Percentiles rank a stretch among this genome's conserved stretches.
These are phyloP conservation scores for Vanrija sp. DNA, from an alignment of 1,284 basidiomycete species.

Conservation along the genomic window DNA sequence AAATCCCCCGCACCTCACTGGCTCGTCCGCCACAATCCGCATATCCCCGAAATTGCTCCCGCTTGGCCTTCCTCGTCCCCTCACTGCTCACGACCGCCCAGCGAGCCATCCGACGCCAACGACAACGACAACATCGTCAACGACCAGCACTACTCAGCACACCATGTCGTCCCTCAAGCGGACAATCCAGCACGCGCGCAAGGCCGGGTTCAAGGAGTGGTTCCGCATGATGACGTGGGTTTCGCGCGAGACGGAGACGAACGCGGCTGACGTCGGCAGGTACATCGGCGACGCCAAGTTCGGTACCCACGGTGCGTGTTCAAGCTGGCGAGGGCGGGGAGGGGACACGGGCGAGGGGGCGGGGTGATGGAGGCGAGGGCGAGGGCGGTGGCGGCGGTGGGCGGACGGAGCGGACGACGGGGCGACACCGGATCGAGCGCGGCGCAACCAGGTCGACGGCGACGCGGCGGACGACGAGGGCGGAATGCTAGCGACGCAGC, in stretches of 20 bases:
- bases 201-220: constrained; percentile 74
- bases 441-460: too few relatives aligned
- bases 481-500: background rate
- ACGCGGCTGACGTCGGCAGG: constrained; percentile 54
- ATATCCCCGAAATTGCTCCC: background rate
- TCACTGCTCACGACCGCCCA: background rate
- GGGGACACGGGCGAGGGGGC: background rate
- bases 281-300: constrained; percentile 89
- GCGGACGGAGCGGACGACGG: background rate
- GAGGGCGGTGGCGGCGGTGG: background rate
- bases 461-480: background rate
- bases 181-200: constrained; percentile 68
- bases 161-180: constrained; percentile 68
- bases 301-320: constrained; percentile 55
- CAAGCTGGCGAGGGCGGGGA: background rate
- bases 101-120: too few relatives aligned
- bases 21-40: too few relatives aligned
- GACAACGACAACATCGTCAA: background rate
- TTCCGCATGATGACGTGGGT: constrained; percentile 60
- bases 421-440: background rate
- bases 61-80: background rate
- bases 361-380: constrained; percentile 2
- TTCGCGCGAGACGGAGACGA: background rate
- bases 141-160: background rate
- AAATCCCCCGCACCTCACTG: background rate